Evolutionary conservation across 768 basidiomycete species (phyloP), one percentile per base, ranked within the genome.

Genomic region (Leccinum pellstonianum): DNA sequence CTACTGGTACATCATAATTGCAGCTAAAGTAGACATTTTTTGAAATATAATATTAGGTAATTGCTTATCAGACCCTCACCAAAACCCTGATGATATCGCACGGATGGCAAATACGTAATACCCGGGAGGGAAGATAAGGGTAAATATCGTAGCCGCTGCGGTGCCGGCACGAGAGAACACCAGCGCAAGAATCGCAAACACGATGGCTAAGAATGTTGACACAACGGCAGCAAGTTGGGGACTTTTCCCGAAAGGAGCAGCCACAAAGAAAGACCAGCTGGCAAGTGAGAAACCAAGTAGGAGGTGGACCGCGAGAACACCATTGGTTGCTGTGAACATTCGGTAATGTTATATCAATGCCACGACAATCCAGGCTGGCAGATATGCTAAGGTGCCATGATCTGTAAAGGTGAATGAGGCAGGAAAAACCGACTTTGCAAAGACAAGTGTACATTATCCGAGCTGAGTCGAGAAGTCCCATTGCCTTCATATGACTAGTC

Each of bases 361-460:
- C 21, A 90, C 82, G 48, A 86, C 78, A 50, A 91, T 75, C 90
- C 91, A 93, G 1, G 86, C 87, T 1, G 90, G 90, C 25, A 93
- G 85, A 86, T 47, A 87, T 76, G 62, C 85, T 84, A 43, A 85
- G 21, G 65, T 90, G 86, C 91, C 91, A 92, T 4, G 77, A 80
- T 48, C 77, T 79, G 29, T 37, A 15, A 23, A 38, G 35, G 6
- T 31, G 33, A 19, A 56, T 63, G 47, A 62, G 54, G 29, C 2
- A 5, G 2, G 2, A 37, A 43, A 4, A 31, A 27, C 1, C 2
- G 10, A 15, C 12, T 1, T 31, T 8, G 17, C 1, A 41, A 31
- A 14, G 10, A 35, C 47, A 43, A 11, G 68, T 83, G 15, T 66
- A 84, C 81, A 84, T 60, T 52, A 89, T 81, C 38, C 88, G 80